These are phyloP conservation scores for Sphagnum contortum DNA, from an alignment of 225 moss, liverwort and hornwort species.

Conservation along the genomic window DNA sequence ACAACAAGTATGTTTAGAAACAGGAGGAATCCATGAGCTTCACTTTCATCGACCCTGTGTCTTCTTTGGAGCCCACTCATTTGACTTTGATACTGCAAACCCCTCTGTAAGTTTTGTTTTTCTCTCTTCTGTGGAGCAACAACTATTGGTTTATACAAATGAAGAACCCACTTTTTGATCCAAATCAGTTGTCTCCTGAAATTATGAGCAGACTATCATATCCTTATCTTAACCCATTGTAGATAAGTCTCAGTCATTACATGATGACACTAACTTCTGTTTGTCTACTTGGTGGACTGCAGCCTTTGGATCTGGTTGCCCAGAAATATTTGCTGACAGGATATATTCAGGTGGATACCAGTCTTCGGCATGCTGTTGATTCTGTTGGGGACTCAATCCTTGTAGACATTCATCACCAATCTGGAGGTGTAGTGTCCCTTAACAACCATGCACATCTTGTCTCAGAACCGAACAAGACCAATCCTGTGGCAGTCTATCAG, in stretches of 20 bases:
- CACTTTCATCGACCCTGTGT: slow-evolving; percentile 67
- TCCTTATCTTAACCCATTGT: neutral
- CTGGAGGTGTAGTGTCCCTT: slow-evolving; percentile 36
- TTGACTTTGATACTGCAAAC: slow-evolving; percentile 49
- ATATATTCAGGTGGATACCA: slow-evolving; percentile 61
- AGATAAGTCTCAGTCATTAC: neutral
- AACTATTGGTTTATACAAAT: too few relatives aligned
- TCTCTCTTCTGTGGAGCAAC: neutral
- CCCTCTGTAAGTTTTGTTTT: slow-evolving; percentile 27
- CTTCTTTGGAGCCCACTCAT: slow-evolving; percentile 70
- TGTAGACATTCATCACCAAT: slow-evolving; percentile 57
- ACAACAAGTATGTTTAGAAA: slow-evolving; percentile 64
- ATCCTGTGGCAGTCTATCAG: slow-evolving; percentile 53
- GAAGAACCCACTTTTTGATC: neutral
- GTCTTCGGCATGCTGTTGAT: slow-evolving; percentile 27
- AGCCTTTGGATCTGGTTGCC: slow-evolving; percentile 58
- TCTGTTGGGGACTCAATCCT: slow-evolving; percentile 28
- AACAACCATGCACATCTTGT: slow-evolving; percentile 61
- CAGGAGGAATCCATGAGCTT: slow-evolving; percentile 59
- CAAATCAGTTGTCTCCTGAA: neutral
- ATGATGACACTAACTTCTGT: neutral
- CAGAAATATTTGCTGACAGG: slow-evolving; percentile 74
- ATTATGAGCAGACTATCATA: neutral
- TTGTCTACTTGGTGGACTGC: slow-evolving; percentile 10
- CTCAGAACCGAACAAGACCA: slow-evolving; percentile 46